Conservation (phyloP, 2,329 filamentous ascomycete species). For the Lasiodiplodia sp. region DNA sequence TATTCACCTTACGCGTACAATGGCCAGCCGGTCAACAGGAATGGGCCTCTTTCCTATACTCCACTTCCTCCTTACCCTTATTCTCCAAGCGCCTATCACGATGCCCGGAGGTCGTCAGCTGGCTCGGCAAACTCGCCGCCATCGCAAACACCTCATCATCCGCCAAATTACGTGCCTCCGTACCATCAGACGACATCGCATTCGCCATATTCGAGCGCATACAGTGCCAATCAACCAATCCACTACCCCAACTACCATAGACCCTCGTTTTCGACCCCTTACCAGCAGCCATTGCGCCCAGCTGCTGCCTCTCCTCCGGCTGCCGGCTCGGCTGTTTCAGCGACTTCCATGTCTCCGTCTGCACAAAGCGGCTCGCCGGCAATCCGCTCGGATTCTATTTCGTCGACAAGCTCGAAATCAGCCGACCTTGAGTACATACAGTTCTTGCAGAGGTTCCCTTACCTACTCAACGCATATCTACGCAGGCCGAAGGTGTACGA, state of each 20-base stretch:
- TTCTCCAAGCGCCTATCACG: neutral
- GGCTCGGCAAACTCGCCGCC: conserved; percentile 6
- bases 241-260: conserved; percentile 28
- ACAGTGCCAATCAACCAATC: neutral
- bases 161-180: conserved; percentile 10
- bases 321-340: neutral
- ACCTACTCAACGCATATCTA: conserved; percentile 54
- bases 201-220: conserved; percentile 10
- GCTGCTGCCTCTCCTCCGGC: conserved; percentile 1
- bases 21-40: conserved; percentile 11
- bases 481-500: conserved; percentile 55
- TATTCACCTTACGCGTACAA: neutral
- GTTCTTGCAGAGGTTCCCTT: conserved; percentile 55
- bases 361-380: conserved; percentile 10
- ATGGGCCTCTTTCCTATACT: neutral
- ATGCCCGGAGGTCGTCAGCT: conserved; percentile 6
- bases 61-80: conserved; percentile 25
- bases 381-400: conserved; percentile 15
- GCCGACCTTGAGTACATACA: conserved; percentile 46
- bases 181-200: conserved; percentile 17
- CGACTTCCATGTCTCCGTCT: conserved; percentile 18
- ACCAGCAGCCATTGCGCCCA: neutral
- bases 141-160: neutral
- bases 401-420: conserved; percentile 7
- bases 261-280: conserved; percentile 16